These are phyloP conservation scores for Aspergillus transmontanensis DNA, from an alignment of 2,329 filamentous ascomycete genomes.

Conservation along the genomic window DNA sequence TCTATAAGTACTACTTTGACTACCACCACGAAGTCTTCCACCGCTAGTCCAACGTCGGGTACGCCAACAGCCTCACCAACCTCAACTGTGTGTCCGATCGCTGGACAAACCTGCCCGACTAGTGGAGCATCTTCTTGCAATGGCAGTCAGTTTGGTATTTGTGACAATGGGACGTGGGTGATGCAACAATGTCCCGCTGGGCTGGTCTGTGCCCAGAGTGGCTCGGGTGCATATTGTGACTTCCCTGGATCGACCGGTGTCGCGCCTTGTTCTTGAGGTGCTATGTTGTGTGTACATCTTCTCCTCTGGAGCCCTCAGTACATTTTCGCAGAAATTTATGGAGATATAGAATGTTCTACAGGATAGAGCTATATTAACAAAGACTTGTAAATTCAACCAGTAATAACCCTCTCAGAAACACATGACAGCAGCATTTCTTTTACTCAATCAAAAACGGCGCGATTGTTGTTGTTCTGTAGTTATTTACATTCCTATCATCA, in stretches of 20 bases:
- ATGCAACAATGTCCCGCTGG: neutral
- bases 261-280: neutral
- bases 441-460: too few relatives aligned
- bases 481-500: too few relatives aligned
- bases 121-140: neutral
- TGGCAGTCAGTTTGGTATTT: neutral
- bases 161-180: neutral
- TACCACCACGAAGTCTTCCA: neutral
- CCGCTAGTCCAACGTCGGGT: neutral
- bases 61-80: neutral
- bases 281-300: neutral
- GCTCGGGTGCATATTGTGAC: neutral
- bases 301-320: neutral
- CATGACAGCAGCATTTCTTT: too few relatives aligned
- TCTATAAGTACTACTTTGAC: neutral
- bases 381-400: too few relatives aligned
- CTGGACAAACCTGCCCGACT: neutral
- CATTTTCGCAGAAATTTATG: neutral
- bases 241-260: neutral
- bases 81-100: neutral
- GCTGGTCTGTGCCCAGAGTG: neutral
- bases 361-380: too few relatives aligned
- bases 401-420: fast-evolving
- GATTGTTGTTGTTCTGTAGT: too few relatives aligned
- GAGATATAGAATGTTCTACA: neutral